Percentiles rank a stretch among this genome's conserved stretches.
Evolutionary conservation across 73 alveolate species (phyloP).

Genomic region (Tetrahymena malaccensis): DNA sequence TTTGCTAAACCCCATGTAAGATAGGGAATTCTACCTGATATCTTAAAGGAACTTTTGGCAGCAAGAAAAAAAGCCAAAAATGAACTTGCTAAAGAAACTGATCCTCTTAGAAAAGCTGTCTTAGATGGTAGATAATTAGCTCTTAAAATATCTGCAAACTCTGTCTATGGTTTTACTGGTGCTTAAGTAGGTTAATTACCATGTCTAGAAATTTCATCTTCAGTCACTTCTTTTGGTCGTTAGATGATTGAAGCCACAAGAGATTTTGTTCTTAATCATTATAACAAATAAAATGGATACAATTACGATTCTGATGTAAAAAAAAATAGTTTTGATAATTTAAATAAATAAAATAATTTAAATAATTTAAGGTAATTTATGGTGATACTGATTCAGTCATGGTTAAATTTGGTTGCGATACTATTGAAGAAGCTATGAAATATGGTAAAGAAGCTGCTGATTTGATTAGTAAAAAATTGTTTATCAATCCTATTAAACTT

Average conservation of each 20-base stretch:
- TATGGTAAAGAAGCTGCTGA: constrained; percentile 96
- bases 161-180: constrained; percentile 99
- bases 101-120: constrained; percentile 94
- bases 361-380: constrained; percentile 74
- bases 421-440: constrained; percentile 88
- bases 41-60: constrained; percentile 91
- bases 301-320: constrained; percentile 67
- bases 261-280: constrained; percentile 56
- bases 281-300: constrained; percentile 83
- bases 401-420: constrained; percentile 94
- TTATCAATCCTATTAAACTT: constrained; percentile 92
- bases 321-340: not conserved
- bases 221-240: constrained; percentile 91
- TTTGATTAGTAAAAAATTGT: constrained; percentile 71
- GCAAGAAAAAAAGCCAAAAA: constrained; percentile 96
- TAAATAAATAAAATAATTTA: not conserved
- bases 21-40: constrained; percentile 95
- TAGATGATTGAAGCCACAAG: constrained; percentile 48
- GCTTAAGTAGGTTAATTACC: constrained; percentile 98
- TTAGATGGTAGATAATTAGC: constrained; percentile 99
- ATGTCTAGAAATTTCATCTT: constrained; percentile 93
- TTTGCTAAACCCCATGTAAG: constrained; percentile 83
- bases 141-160: constrained; percentile 95
- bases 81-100: constrained; percentile 75
- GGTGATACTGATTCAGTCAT: constrained; percentile 99